Evolutionary conservation across 345 rosid species (phyloP).

Genomic region (Pelargonium nanum): DNA sequence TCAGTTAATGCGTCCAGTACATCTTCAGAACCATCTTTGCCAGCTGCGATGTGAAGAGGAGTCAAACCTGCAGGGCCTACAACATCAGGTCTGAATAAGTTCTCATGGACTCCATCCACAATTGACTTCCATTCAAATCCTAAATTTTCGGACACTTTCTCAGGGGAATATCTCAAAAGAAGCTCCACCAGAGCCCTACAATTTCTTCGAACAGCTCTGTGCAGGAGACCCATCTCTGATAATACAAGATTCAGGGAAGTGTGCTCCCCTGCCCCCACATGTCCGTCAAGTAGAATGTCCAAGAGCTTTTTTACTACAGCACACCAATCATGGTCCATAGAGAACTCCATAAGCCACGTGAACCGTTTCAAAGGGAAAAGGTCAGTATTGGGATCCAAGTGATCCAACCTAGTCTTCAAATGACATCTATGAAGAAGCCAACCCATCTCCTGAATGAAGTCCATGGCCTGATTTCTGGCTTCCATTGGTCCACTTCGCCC

Average conservation of each 20-base stretch:
- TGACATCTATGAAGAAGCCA: slow-evolving; percentile 94
- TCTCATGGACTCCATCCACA: slow-evolving; percentile 16
- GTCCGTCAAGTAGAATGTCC: slow-evolving; percentile 54
- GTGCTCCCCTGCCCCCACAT: slow-evolving; percentile 50
- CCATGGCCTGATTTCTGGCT: slow-evolving; percentile 64
- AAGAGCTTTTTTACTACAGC: slow-evolving; percentile 82
- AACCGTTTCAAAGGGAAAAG: slow-evolving; percentile 60
- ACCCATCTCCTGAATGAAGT: slow-evolving; percentile 91
- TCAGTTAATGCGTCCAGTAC: slow-evolving; percentile 72
- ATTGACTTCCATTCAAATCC: slow-evolving; percentile 16
- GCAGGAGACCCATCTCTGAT: slow-evolving; percentile 78
- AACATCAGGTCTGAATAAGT: slow-evolving; percentile 73
- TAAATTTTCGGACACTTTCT: slow-evolving; percentile 15
- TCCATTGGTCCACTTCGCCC: slow-evolving; percentile 23
- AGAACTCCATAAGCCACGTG: slow-evolving; percentile 87
- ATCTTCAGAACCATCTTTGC: slow-evolving; percentile 93
- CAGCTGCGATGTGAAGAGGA: slow-evolving; percentile 98
- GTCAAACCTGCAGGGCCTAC: slow-evolving; percentile 94
- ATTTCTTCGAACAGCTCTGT: slow-evolving; percentile 91
- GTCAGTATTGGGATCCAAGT: slow-evolving; percentile 49
- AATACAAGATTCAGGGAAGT: slow-evolving; percentile 41
- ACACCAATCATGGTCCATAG: slow-evolving; percentile 95
- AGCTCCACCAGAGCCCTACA: slow-evolving; percentile 64
- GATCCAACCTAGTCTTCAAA: slow-evolving; percentile 43
- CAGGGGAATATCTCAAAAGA: slow-evolving; percentile 63